These are phyloP conservation scores for Cylindrotheca fusiformis DNA, from an alignment of 108 stramenopile species.

Conservation along the genomic window DNA sequence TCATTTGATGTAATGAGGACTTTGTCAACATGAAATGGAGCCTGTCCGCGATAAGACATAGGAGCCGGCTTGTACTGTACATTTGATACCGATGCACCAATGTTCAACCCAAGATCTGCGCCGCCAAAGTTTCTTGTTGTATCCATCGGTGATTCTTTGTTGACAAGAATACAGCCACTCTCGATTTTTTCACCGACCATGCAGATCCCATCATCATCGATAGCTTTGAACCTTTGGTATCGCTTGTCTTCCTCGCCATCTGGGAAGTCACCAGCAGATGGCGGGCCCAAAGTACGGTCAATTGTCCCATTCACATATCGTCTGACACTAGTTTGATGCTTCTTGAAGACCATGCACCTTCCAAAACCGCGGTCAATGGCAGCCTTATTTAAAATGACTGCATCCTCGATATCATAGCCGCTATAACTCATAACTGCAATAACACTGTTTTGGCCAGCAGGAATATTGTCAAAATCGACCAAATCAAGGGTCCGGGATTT, in stretches of 20 bases:
- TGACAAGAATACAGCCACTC: constrained; percentile 86
- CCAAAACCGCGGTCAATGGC: constrained; percentile 97
- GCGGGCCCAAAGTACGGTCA: constrained; percentile 85
- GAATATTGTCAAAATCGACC: constrained; percentile 95
- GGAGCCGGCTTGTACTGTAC: constrained; percentile 77
- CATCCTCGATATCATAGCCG: constrained; percentile 99
- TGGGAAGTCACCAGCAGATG: constrained; percentile 59
- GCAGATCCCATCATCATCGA: constrained; percentile 94
- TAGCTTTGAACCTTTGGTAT: constrained; percentile 68
- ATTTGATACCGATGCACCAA: constrained; percentile 40
- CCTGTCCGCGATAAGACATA: constrained; percentile 84
- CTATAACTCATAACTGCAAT: constrained; percentile 98
- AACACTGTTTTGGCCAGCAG: constrained; percentile 96
- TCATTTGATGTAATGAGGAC: constrained; percentile 96
- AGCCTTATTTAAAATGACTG: constrained; percentile 96
- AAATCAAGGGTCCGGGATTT: constrained; percentile 95
- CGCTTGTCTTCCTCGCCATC: constrained; percentile 84
- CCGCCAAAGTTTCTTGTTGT: constrained; percentile 67
- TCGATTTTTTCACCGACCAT: constrained; percentile 86
- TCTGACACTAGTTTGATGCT: constrained; percentile 86
- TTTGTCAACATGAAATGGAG: constrained; percentile 93
- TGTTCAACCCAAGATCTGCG: constrained; percentile 43
- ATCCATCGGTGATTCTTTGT: constrained; percentile 85
- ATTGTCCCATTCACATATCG: constrained; percentile 91
- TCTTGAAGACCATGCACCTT: constrained; percentile 89